These are phyloP conservation scores for Pichia nakasei DNA, from an alignment of 805 yeast species.

Conservation along the genomic window DNA sequence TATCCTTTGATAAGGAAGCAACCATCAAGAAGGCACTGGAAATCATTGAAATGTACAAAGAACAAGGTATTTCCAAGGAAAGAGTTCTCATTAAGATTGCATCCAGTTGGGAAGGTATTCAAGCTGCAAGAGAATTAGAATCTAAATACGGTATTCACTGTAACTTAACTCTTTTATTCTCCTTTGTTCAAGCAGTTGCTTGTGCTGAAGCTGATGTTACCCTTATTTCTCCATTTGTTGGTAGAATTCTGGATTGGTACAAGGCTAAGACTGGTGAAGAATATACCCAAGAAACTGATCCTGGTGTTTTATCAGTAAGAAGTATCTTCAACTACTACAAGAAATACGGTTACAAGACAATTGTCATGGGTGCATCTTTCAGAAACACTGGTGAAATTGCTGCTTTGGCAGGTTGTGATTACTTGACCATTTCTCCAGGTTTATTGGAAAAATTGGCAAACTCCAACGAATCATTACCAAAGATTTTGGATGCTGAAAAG, in stretches of 20 bases:
- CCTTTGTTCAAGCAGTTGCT: slow-evolving; percentile 96
- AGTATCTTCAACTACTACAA: slow-evolving; percentile 94
- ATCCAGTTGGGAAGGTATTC: slow-evolving; percentile 98
- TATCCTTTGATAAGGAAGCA: slow-evolving; percentile 91
- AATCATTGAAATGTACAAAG: slow-evolving; percentile 79
- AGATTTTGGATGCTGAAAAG: slow-evolving; percentile 59
- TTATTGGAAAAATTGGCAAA: slow-evolving; percentile 80
- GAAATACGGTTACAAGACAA: slow-evolving; percentile 92
- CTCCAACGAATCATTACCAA: slow-evolving; percentile 74
- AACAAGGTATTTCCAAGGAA: slow-evolving; percentile 78
- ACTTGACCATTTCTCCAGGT: slow-evolving; percentile 88
- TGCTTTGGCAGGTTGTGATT: slow-evolving; percentile 96
- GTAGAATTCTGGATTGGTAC: slow-evolving; percentile 98
- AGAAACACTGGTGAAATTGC: slow-evolving; percentile 94
- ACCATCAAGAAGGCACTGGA: slow-evolving; percentile 90
- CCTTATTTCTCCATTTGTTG: slow-evolving; percentile 96
- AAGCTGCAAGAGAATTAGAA: slow-evolving; percentile 95
- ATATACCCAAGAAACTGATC: slow-evolving; percentile 75
- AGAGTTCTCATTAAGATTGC: slow-evolving; percentile 94
- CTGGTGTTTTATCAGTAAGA: slow-evolving; percentile 92
- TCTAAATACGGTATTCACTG: slow-evolving; percentile 83
- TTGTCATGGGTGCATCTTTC: slow-evolving; percentile 99
- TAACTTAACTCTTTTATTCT: slow-evolving; percentile 91
- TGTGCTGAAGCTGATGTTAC: slow-evolving; percentile 97
- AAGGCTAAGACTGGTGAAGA: slow-evolving; percentile 88